Evolutionary conservation across 257 asterid genomes (phyloP).

Genomic region (Haberlea rhodopensis): DNA sequence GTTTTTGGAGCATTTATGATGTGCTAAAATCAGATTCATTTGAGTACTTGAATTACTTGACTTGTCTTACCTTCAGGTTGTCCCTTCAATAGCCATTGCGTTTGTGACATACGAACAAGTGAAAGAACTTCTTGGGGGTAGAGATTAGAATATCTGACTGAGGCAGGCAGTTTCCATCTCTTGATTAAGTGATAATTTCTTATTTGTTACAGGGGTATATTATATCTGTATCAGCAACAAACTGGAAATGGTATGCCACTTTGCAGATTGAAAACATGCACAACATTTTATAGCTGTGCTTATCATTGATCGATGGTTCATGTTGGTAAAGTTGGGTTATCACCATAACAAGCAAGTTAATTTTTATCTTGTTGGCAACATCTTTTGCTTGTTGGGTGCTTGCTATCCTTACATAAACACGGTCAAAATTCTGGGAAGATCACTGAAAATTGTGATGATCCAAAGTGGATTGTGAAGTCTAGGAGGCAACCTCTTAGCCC

Average conservation of each 20-base stretch:
- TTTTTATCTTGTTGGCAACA: conserved; percentile 4
- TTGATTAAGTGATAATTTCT: conserved; percentile 28
- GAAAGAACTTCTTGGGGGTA: conserved; percentile 69
- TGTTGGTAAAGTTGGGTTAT: too few relatives aligned
- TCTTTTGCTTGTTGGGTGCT: conserved; percentile 17
- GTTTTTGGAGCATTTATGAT: too few relatives aligned
- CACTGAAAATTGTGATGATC: too few relatives aligned
- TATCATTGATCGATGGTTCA: too few relatives aligned
- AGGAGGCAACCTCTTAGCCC: too few relatives aligned
- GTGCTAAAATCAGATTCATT: too few relatives aligned
- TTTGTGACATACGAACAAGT: conserved; percentile 80
- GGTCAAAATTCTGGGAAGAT: background rate
- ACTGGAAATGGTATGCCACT: conserved; percentile 72
- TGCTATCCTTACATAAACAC: background rate
- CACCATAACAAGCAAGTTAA: too few relatives aligned
- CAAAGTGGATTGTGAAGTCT: background rate
- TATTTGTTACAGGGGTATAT: too few relatives aligned
- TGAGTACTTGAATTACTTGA: too few relatives aligned
- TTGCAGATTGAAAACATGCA: background rate
- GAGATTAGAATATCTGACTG: conserved; percentile 69
- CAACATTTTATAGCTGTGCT: background rate
- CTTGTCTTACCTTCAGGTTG: conserved; percentile 82
- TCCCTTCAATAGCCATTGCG: conserved; percentile 86
- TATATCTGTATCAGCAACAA: conserved; percentile 62
- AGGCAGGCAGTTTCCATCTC: conserved; percentile 16